phyloP scores from a whole-genome alignment of 306 rosid species.

The Rosa lucieae region DNA sequence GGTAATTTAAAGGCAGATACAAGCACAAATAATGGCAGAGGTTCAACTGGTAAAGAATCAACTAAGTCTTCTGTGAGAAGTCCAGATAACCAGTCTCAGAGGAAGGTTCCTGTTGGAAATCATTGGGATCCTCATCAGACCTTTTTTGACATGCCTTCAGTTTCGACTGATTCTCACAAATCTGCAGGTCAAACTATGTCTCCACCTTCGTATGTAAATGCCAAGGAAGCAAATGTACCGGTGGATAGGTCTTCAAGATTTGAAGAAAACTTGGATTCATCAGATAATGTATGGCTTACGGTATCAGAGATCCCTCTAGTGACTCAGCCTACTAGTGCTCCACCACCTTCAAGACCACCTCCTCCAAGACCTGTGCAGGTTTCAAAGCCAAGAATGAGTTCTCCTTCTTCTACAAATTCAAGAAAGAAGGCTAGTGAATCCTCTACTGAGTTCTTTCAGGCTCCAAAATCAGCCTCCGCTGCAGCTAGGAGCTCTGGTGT shows the following conservation, averaged over 20 bases:
- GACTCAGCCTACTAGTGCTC: conserved; percentile 93
- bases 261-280: conserved; percentile 60
- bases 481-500: conserved; percentile 41
- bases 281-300: conserved; percentile 79
- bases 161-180: conserved; percentile 57
- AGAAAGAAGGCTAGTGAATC: conserved; percentile 59
- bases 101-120: conserved; percentile 48
- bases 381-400: conserved; percentile 51
- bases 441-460: conserved; percentile 54
- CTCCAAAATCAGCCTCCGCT: conserved; percentile 54
- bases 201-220: conserved; percentile 56
- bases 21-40: conserved; percentile 42
- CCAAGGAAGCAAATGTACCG: conserved; percentile 46
- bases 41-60: conserved; percentile 43
- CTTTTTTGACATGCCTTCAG: conserved; percentile 58
- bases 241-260: conserved; percentile 59
- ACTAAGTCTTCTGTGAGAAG: conserved; percentile 51
- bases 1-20: conserved; percentile 51
- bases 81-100: conserved; percentile 58
- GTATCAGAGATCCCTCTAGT: conserved; percentile 92
- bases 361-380: conserved; percentile 87
- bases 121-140: conserved; percentile 56
- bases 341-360: conserved; percentile 98
- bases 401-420: conserved; percentile 44
- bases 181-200: conserved; percentile 57